These are phyloP conservation scores for Lyophyllum semitale DNA, from an alignment of 768 basidiomycete species.

Conservation along the genomic window DNA sequence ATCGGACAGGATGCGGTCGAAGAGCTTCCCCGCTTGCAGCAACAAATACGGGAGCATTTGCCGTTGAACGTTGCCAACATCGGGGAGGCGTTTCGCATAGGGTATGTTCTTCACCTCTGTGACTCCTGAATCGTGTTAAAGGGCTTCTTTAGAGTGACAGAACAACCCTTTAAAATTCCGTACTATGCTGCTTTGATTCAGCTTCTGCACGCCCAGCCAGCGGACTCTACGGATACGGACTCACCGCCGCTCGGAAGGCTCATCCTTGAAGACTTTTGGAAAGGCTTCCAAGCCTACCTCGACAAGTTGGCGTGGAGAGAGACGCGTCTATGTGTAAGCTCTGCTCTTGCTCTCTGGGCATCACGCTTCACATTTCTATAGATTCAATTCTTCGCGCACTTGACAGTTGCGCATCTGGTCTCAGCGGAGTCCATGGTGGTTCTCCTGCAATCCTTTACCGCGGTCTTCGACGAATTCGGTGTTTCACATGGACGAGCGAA, in stretches of 20 bases:
- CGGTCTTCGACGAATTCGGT: constrained; percentile 88
- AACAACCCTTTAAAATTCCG: constrained; percentile 93
- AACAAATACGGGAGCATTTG: constrained; percentile 60
- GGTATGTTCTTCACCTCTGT: constrained; percentile 39
- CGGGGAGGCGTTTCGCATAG: constrained; percentile 75
- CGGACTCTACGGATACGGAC: constrained; percentile 36
- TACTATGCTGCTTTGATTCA: constrained; percentile 84
- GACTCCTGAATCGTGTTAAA: background rate
- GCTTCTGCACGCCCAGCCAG: constrained; percentile 55
- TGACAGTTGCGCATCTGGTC: constrained; percentile 76
- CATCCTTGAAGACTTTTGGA: constrained; percentile 87
- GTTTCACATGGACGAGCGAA: constrained; percentile 85
- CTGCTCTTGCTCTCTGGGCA: background rate
- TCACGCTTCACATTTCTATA: constrained; percentile 28
- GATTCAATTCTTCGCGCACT: constrained; percentile 93
- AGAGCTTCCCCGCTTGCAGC: constrained; percentile 67
- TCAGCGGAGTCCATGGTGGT: constrained; percentile 77
- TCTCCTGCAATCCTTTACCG: constrained; percentile 80
- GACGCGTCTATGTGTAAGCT: constrained; percentile 80
- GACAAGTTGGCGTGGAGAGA: constrained; percentile 93
- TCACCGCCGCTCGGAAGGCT: constrained; percentile 61
- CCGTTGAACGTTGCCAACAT: constrained; percentile 63
- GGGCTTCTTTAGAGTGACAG: constrained; percentile 61
- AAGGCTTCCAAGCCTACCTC: constrained; percentile 85
- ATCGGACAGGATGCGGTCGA: constrained; percentile 61